Conservation (phyloP, 352 stramenopile species). For the Porosira glacialis region DNA sequence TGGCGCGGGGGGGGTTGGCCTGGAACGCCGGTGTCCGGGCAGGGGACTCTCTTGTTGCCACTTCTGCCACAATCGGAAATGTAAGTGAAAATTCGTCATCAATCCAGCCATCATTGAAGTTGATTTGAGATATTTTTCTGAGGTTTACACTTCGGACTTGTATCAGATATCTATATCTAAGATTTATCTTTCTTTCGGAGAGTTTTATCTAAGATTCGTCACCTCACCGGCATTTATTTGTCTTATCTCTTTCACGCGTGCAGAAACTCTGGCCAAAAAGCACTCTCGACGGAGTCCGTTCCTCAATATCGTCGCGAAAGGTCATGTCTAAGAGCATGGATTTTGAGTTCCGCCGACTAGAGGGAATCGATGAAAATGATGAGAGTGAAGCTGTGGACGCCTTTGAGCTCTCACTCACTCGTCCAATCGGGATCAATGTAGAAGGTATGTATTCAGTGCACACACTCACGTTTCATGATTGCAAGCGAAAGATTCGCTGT, state of each 20-base stretch:
- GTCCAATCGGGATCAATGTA: slow-evolving; percentile 75
- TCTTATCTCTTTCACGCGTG: too few species aligned
- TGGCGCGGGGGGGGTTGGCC: slow-evolving; percentile 47
- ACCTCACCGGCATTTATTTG: too few species aligned
- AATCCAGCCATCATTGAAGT: too few species aligned
- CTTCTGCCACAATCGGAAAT: slow-evolving; percentile 67
- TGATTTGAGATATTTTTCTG: too few species aligned
- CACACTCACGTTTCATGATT: background rate
- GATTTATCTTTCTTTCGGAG: too few species aligned
- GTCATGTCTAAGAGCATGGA: slow-evolving; percentile 46
- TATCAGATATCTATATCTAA: too few species aligned
- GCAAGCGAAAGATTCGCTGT: background rate
- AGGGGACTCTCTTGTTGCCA: slow-evolving; percentile 64
- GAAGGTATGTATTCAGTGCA: slow-evolving; percentile 73
- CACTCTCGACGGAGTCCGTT: slow-evolving; percentile 74
- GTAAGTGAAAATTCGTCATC: too few species aligned
- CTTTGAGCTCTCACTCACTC: slow-evolving; percentile 67
- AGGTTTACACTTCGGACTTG: too few species aligned
- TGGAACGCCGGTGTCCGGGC: slow-evolving; percentile 66
- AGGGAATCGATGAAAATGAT: slow-evolving; percentile 2
- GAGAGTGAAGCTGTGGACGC: slow-evolving; percentile 30
- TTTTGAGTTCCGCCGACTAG: slow-evolving; percentile 65
- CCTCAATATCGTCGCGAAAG: slow-evolving; percentile 65
- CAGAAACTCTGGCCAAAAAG: slow-evolving; percentile 76
- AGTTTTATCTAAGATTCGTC: too few species aligned